Conservation (phyloP, 2,329 filamentous ascomycete genomes). For the Blastomyces silverae region DNA sequence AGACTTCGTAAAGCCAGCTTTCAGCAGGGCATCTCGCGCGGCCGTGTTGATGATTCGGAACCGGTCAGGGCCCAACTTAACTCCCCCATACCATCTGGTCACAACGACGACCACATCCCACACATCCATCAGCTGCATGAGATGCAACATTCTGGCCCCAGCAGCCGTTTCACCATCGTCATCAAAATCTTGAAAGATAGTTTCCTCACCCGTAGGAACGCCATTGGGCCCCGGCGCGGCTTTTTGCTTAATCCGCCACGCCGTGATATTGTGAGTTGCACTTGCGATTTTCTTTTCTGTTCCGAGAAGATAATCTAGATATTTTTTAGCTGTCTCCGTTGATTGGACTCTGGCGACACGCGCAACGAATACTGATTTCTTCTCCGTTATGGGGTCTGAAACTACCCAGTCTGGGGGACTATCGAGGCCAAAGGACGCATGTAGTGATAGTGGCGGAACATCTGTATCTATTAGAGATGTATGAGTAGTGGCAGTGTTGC, state of each 20-base stretch:
- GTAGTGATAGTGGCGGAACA: constrained; percentile 27
- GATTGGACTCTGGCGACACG: constrained; percentile 64
- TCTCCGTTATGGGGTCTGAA: constrained; percentile 67
- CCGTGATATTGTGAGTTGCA: constrained; percentile 92
- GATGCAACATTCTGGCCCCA: constrained; percentile 72
- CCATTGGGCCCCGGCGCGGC: constrained; percentile 10
- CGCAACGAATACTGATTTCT: constrained; percentile 82
- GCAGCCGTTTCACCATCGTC: constrained; percentile 95
- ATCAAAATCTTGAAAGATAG: constrained; percentile 78
- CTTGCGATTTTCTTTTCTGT: constrained; percentile 77
- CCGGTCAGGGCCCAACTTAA: constrained; percentile 78
- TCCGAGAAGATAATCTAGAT: constrained; percentile 66
- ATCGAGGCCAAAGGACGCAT: constrained; percentile 29
- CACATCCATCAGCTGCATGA: constrained; percentile 91
- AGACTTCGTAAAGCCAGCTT: constrained; percentile 60
- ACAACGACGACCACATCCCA: constrained; percentile 93
- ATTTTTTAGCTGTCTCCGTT: constrained; percentile 62
- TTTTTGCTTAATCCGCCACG: constrained; percentile 64
- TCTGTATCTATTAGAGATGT: constrained; percentile 19
- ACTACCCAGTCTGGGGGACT: constrained; percentile 60
- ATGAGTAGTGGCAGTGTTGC: constrained; percentile 22
- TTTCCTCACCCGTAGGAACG: constrained; percentile 43
- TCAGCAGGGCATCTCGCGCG: constrained; percentile 75
- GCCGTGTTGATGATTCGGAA: constrained; percentile 86
- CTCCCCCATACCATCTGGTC: constrained; percentile 88